Base-by-base conservation (phyloP, 169 alveolate species). In the Plasmodium berghei region DNA sequence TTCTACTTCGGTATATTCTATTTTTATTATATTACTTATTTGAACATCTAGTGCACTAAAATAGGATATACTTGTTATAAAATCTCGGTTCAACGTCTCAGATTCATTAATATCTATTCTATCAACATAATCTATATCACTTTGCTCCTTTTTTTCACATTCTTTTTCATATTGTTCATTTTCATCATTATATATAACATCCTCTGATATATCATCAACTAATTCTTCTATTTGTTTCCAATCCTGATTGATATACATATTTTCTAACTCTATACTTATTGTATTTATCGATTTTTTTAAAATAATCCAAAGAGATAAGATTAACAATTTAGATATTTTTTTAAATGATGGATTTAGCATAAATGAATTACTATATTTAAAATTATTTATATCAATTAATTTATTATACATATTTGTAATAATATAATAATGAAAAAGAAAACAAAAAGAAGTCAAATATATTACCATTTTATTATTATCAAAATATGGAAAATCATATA, bases 381-480 rank as follows among this genome's bases (percentile, higher is more conserved):
- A 83, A 8, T 48, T 46, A 5, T 56, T 54, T 55, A 83, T 83
- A 12, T 83, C 73, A 3, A 83, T 83, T 24, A 83, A 16, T 48
- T 83, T 67, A 1, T 34, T 71, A 48, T 40, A 83, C 90, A 83
- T 67, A 52, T 67, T 83, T 6, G 52, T 26, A 4, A 83, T 52
- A 24, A 83, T 28, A 67, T 83, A 83, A 34, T 83, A 83, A 72
- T 83, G 52, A 2, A 83, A 62, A 0, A 83, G 58, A 12, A 67
- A 54, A 56, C 90, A 83, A 46, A 83, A 72, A 10, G 90, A 59
- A 16, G 90, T 56, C 2, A 83, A 9, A 55, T 83, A 83, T 40
- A 83, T 83, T 2, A 83, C 67, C 12, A 83, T 26, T 42, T 14
- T 14, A 16, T 80, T 83, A 62, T 66, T 69, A 18, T 83, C 90